Percentiles rank a stretch among this genome's conserved stretches.
Evolutionary conservation across 148 eudicot species (phyloP).

Genomic region (Spergularia bocconei): DNA sequence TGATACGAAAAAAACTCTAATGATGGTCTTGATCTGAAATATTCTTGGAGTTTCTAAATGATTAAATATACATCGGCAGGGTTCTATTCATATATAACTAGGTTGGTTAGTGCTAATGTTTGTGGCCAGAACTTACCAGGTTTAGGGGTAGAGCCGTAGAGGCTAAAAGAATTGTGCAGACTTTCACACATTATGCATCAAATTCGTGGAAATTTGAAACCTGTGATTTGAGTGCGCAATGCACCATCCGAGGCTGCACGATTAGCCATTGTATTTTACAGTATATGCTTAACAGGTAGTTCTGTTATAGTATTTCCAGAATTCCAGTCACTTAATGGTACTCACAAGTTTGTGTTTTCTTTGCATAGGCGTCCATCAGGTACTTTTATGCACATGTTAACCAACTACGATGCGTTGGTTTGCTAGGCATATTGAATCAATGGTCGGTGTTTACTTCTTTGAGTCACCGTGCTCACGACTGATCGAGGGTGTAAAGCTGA

Average conservation of each 20-base stretch:
- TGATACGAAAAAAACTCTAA: not conserved
- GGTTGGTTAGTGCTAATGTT: not conserved
- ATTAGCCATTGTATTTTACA: not conserved
- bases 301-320: not conserved
- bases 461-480: not conserved
- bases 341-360: slow-evolving; percentile 9
- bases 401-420: slow-evolving; percentile 14
- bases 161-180: not conserved
- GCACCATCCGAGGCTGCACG: not conserved
- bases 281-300: not conserved
- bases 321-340: not conserved
- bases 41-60: not conserved
- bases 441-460: slow-evolving; percentile 6
- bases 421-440: slow-evolving; percentile 7
- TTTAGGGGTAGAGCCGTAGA: not conserved
- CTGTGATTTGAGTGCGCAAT: not conserved
- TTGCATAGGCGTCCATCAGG: slow-evolving; percentile 28
- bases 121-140: not conserved
- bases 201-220: not conserved
- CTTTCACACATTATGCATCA: not conserved
- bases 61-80: not conserved
- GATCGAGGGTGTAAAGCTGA: slow-evolving; percentile 10
- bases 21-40: not conserved
- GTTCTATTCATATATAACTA: no score
- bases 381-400: slow-evolving; percentile 7